These are phyloP conservation scores for Nitzschia sp. DNA, from an alignment of 108 stramenopile species.

Conservation along the genomic window DNA sequence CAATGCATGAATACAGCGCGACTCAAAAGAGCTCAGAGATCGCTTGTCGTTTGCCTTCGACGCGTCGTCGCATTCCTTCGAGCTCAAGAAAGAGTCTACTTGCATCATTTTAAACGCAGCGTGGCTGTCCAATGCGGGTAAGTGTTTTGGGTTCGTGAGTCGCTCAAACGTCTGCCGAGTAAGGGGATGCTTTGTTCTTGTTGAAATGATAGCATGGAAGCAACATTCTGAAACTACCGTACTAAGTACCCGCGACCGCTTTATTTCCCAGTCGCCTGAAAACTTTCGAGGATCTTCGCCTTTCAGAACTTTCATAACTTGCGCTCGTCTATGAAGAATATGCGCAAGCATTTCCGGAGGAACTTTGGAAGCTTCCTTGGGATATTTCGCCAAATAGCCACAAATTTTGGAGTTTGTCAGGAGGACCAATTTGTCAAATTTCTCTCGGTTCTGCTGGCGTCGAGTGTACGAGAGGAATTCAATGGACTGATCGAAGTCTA, in stretches of 20 bases:
- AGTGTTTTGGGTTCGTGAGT: neutral
- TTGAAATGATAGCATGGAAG: neutral
- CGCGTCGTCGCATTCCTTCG: neutral
- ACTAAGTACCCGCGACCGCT: constrained; percentile 1
- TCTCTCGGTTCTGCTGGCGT: neutral
- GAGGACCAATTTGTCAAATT: constrained; percentile 5
- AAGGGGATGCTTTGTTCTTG: neutral
- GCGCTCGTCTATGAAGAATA: constrained; percentile 15
- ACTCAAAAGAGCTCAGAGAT: constrained; percentile 6
- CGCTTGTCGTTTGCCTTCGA: neutral
- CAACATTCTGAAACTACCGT: constrained; percentile 17
- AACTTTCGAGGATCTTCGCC: constrained; percentile 14
- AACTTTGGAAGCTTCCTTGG: constrained; percentile 11
- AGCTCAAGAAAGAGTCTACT: neutral
- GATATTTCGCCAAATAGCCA: constrained; percentile 15
- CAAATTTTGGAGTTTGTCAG: constrained; percentile 17
- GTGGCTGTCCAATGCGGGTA: constrained; percentile 5
- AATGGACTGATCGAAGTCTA: constrained; percentile 8
- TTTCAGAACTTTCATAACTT: constrained; percentile 19
- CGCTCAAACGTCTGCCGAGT: constrained; percentile 6
- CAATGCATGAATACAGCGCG: constrained; percentile 1
- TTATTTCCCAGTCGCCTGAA: constrained; percentile 15
- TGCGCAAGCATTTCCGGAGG: neutral
- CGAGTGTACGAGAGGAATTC: constrained; percentile 14
- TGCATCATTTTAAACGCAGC: constrained; percentile 7